These are phyloP conservation scores for Blastobotrys elegans DNA, from an alignment of 1,139 yeast genomes.

Conservation along the genomic window DNA sequence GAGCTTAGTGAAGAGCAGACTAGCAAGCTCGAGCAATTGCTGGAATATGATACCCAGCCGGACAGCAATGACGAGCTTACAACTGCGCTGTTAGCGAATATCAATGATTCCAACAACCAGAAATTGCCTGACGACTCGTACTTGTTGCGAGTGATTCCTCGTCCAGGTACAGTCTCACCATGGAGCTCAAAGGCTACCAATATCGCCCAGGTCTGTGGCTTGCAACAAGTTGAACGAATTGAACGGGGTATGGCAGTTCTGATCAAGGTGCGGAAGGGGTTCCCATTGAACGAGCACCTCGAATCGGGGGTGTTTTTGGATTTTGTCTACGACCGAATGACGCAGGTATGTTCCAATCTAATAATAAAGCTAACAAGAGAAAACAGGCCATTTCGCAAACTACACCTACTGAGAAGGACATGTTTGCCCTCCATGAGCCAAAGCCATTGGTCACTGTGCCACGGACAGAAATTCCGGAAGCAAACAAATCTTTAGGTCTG, in stretches of 20 bases:
- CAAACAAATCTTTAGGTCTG: slow-evolving; percentile 80
- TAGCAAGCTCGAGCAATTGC: slow-evolving; percentile 47
- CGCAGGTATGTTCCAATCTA: slow-evolving; percentile 47
- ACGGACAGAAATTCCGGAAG: slow-evolving; percentile 58
- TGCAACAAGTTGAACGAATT: slow-evolving; percentile 67
- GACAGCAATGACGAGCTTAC: slow-evolving; percentile 50
- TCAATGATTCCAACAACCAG: slow-evolving; percentile 18
- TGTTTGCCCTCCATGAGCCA: slow-evolving; percentile 76
- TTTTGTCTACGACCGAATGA: slow-evolving; percentile 90
- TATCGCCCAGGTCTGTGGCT: slow-evolving; percentile 84
- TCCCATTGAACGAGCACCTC: slow-evolving; percentile 55
- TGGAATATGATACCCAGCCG: slow-evolving; percentile 69
- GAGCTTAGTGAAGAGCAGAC: slow-evolving; percentile 31
- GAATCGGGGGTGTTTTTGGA: slow-evolving; percentile 53
- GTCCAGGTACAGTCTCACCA: slow-evolving; percentile 95
- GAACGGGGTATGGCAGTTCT: slow-evolving; percentile 85
- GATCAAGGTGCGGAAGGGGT: slow-evolving; percentile 63
- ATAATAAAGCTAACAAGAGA: not conserved
- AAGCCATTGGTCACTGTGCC: slow-evolving; percentile 75
- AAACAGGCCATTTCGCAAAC: slow-evolving; percentile 18
- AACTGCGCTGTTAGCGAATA: slow-evolving; percentile 39
- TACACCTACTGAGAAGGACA: slow-evolving; percentile 60
- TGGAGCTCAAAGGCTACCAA: slow-evolving; percentile 99
- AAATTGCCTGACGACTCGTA: slow-evolving; percentile 48
- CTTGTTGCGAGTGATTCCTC: slow-evolving; percentile 75